Base-by-base conservation (phyloP, 768 basidiomycete genomes). In the Peribolospora kevripleyi region DNA sequence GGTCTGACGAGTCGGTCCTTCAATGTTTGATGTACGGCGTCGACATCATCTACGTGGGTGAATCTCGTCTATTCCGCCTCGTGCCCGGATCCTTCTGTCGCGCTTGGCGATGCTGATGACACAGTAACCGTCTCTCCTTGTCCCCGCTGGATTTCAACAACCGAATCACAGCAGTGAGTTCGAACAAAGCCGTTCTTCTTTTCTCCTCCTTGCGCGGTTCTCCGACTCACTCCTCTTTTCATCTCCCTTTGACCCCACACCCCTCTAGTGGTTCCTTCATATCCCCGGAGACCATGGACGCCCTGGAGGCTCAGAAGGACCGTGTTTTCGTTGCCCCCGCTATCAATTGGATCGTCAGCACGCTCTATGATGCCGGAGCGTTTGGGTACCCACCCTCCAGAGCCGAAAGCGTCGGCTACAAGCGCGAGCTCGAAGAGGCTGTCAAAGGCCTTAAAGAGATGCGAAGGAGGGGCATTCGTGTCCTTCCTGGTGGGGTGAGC, bases 401-500 rank as follows among this genome's bases (percentile, higher is more conserved):
- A 45, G 61, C 60, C 3, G 61, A 64, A 42, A 50, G 54, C 4
- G 58, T 58, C 11, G 63, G 61, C 6, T 70, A 65, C 41, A 61
- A 55, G 40, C 61, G 68, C 8, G 69, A 70, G 42, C 53, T 69
- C 5, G 68, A 66, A 36, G 64, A 68, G 36, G 65, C 64, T 11
- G 58, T 68, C 7, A 64, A 65, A 8, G 68, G 62, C 5, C 46
- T 69, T 52, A 68, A 68, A 51, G 69, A 68, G 55, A 69, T 70
- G 69, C 65, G 65, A 54, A 64, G 36, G 37, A 65, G 68, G 0
- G 69, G 68, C 1, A 66, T 69, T 47, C 69, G 65, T 55, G 40
- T 70, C 37, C 65, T 70, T 48, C 68, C 69, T 1, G 69, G 69
- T 0, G 69, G 68, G 36, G 25, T 25, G 69, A 70, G 54, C 70